Evolutionary conservation across 805 yeast species (phyloP).

Genomic region (Deakozyma indianensis): DNA sequence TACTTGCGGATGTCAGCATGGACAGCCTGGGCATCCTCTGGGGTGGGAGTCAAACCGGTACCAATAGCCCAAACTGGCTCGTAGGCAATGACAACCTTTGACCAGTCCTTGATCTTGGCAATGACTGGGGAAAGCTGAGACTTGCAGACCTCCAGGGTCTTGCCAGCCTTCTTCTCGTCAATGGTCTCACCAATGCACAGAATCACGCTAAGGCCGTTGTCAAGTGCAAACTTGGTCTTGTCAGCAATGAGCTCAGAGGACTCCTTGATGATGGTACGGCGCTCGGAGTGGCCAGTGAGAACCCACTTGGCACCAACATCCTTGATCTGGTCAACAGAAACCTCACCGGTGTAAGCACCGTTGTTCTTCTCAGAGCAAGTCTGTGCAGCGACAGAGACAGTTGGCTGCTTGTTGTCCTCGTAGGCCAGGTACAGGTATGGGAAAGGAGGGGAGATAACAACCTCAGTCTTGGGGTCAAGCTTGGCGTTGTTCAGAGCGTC

Average conservation of each 20-base stretch:
- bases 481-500: slow-evolving; percentile 68
- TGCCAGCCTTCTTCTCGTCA: slow-evolving; percentile 84
- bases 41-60: slow-evolving; percentile 97
- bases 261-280: slow-evolving; percentile 89
- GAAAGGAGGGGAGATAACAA: slow-evolving; percentile 93
- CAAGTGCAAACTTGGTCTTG: slow-evolving; percentile 89
- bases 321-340: slow-evolving; percentile 73
- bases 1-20: slow-evolving; percentile 79
- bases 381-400: slow-evolving; percentile 79
- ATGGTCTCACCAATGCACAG: slow-evolving; percentile 95
- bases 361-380: slow-evolving; percentile 75
- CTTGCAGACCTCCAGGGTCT: slow-evolving; percentile 74
- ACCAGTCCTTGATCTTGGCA: slow-evolving; percentile 62
- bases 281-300: slow-evolving; percentile 94
- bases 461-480: slow-evolving; percentile 70
- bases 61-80: slow-evolving; percentile 99
- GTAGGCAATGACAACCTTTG: slow-evolving; percentile 86
- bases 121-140: slow-evolving; percentile 85
- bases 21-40: slow-evolving; percentile 93
- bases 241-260: slow-evolving; percentile 81
- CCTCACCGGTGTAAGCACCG: slow-evolving; percentile 98
- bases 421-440: slow-evolving; percentile 76
- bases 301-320: slow-evolving; percentile 93
- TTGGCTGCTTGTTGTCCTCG: slow-evolving; percentile 47
- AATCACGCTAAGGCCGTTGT: slow-evolving; percentile 77